phyloP scores from a whole-genome alignment of 139 green algal species.

The Astrephomene gubernaculifera region DNA sequence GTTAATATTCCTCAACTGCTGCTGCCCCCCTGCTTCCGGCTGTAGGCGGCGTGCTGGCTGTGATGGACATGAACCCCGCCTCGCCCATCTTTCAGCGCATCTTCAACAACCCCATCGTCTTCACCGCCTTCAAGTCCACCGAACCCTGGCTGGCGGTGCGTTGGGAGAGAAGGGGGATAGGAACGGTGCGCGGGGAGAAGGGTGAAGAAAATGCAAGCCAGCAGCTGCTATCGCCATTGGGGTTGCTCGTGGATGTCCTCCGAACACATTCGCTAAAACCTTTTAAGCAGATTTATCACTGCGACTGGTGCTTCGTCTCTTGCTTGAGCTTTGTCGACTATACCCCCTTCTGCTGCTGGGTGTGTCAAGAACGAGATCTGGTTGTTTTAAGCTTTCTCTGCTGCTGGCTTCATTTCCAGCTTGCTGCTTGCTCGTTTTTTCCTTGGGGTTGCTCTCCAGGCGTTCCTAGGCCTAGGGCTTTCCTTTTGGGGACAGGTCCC shows the following conservation, averaged over 20 bases:
- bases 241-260: background rate
- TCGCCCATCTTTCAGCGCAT: constrained; percentile 71
- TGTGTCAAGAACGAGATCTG: no score
- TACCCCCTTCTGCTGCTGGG: background rate
- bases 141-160: constrained; percentile 76
- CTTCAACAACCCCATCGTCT: constrained; percentile 80
- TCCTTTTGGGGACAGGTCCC: no score
- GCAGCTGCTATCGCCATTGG: background rate
- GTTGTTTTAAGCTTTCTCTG: no score
- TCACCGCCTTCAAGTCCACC: constrained; percentile 83
- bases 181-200: no score
- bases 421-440: no score
- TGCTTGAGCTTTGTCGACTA: background rate
- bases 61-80: constrained; percentile 84
- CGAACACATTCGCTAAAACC: background rate
- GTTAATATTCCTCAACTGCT: no score
- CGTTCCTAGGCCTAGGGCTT: no score
- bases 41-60: constrained; percentile 28
- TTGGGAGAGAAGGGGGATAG: no score
- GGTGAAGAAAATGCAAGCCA: no score
- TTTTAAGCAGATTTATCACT: background rate
- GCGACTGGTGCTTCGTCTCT: background rate
- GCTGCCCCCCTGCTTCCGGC: background rate
- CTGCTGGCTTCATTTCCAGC: no score
- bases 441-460: no score